Evolutionary conservation across 2,329 filamentous ascomycete genomes (phyloP).

Genomic region (Fonsecaea erecta): DNA sequence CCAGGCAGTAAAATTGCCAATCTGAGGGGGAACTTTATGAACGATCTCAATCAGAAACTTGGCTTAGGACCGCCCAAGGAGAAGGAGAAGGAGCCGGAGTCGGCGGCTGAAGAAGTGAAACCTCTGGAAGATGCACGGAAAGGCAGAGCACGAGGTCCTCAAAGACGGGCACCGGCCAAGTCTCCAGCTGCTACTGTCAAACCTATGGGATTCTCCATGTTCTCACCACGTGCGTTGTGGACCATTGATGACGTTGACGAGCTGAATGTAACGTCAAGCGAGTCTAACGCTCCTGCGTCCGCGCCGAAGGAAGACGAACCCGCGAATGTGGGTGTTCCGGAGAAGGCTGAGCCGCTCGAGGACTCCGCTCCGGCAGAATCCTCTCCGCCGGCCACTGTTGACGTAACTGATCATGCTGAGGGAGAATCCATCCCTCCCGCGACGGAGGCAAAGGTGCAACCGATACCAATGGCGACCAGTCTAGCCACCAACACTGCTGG

Average conservation of each 20-base stretch:
- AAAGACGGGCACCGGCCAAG: constrained; percentile 69
- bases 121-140: constrained; percentile 90
- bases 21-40: constrained; percentile 89
- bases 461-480: constrained; percentile 36
- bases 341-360: constrained; percentile 76
- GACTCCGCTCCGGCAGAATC: constrained; percentile 56
- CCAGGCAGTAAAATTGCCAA: constrained; percentile 83
- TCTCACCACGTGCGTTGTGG: constrained; percentile 33
- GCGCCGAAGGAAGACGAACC: constrained; percentile 10
- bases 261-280: constrained; percentile 26
- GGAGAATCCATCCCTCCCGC: neutral
- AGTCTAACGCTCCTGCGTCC: neutral
- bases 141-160: constrained; percentile 83
- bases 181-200: constrained; percentile 46
- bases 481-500: constrained; percentile 44
- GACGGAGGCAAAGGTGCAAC: constrained; percentile 19
- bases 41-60: constrained; percentile 86
- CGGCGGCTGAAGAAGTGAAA: constrained; percentile 64
- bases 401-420: constrained; percentile 25
- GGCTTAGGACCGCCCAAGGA: constrained; percentile 85
- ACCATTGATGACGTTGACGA: constrained; percentile 35
- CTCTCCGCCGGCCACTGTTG: constrained; percentile 19
- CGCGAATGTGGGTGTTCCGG: constrained; percentile 3
- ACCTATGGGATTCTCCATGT: constrained; percentile 29
- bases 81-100: constrained; percentile 56